Base-by-base conservation (phyloP, 495 filamentous ascomycete genomes). In the Lasiosphaeris hirsuta region DNA sequence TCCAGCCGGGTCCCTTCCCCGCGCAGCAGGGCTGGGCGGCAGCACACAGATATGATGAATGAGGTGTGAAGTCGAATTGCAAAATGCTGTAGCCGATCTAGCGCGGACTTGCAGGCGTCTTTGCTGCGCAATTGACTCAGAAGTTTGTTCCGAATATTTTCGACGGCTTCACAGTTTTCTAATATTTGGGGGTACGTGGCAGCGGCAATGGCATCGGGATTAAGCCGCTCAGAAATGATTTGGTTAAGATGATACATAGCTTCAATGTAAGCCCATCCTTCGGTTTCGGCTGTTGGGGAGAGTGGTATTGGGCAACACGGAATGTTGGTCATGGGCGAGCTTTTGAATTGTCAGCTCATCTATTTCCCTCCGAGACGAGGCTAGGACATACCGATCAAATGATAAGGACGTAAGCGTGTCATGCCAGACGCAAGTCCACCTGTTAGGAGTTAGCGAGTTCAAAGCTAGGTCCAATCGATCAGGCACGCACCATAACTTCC, bases 391-490 rank as follows among this genome's bases (percentile, higher is more conserved):
- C 75, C 80, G 76, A 59, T 83, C 80, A 51, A 83, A 83, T 2
- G 79, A 81, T 33, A 83, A 59, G 0, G 79, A 82, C 0, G 80
- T 77, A 19, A 83, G 61, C 3, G 77, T 80, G 58, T 83, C 80
- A 56, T 83, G 80, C 80, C 80, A 83, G 7, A 77, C 66, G 35
- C 78, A 79, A 10, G 78, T 80, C 80, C 80, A 83, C 78, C 78
- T 81, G 34, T 19, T 1, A 3, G 11, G 34, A 13, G 30, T 62
- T 7, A 42, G 56, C 19, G 54, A 11, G 4, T 41, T 4, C 23
- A 30, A 30, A 5, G 33, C 11, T 3, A 6, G 3, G 13, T 11
- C 10, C 7, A 10, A 8, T 13, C 7, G 9, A 13, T 0, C 0
- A 1, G 18, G 3, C 5, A 45, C 39, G 35, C 69, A 78, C 77